These are phyloP conservation scores for Apophysomyces sp. DNA, from an alignment of 371 early-diverging fungal genomes.

Conservation along the genomic window DNA sequence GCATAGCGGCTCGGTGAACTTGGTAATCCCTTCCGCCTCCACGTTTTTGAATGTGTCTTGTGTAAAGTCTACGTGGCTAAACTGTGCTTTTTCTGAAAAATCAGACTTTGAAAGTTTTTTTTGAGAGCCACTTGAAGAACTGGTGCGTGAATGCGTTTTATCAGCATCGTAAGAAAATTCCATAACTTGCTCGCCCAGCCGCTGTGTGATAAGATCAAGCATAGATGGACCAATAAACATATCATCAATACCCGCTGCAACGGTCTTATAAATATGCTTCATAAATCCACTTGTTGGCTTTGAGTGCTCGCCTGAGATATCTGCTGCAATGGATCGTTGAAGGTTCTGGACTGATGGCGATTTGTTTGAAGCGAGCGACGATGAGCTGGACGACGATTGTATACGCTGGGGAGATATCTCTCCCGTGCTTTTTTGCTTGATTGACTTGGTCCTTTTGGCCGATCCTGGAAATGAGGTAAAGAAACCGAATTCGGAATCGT, in stretches of 20 bases:
- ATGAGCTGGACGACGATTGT: slow-evolving; percentile 16
- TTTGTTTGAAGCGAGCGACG: slow-evolving; percentile 8
- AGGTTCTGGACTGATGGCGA: slow-evolving; percentile 5
- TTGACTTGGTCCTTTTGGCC: not conserved
- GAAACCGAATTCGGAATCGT: slow-evolving; percentile 13
- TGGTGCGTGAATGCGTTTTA: slow-evolving; percentile 1
- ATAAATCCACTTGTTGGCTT: slow-evolving; percentile 51
- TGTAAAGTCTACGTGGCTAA: not conserved
- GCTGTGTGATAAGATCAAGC: slow-evolving; percentile 71
- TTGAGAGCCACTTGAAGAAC: slow-evolving; percentile 1
- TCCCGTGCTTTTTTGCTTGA: not conserved
- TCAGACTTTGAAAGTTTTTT: not conserved
- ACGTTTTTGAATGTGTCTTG: slow-evolving; percentile 15
- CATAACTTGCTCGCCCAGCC: slow-evolving; percentile 69
- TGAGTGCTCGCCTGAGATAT: not conserved
- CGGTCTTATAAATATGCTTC: slow-evolving; percentile 72
- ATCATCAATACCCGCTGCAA: slow-evolving; percentile 70
- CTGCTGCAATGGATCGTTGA: not conserved
- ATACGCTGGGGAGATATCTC: slow-evolving; percentile 7
- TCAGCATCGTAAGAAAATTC: slow-evolving; percentile 25
- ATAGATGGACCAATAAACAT: slow-evolving; percentile 67
- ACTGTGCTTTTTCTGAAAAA: not conserved
- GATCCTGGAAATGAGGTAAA: slow-evolving; percentile 12
- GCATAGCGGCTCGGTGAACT: slow-evolving; percentile 71
- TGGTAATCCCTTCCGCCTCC: slow-evolving; percentile 51